These are phyloP conservation scores for Scutellaria minor DNA, from an alignment of 257 asterid genomes.

Conservation along the genomic window DNA sequence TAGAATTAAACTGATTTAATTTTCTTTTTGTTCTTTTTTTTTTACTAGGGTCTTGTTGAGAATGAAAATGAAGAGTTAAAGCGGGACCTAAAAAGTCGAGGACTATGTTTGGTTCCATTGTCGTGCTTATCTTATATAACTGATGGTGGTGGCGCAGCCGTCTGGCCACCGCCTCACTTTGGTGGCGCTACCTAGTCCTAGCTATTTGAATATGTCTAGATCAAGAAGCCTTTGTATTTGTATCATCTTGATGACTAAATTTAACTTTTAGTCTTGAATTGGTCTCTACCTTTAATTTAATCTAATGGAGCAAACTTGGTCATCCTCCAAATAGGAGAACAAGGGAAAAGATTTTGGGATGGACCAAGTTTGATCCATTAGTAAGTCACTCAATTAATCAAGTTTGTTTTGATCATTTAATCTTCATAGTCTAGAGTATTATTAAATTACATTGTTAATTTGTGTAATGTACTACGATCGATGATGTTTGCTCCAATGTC, in stretches of 20 bases:
- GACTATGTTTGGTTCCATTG: conserved; percentile 82
- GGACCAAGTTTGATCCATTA: conserved; percentile 97
- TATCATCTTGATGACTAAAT: conserved; percentile 27
- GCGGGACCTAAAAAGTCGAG: conserved; percentile 72
- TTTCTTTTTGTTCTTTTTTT: too few species aligned
- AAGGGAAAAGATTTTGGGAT: conserved; percentile 36
- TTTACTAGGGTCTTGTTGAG: conserved; percentile 15
- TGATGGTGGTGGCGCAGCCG: conserved; percentile 60
- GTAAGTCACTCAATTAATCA: neutral
- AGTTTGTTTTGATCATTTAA: conserved; percentile 23
- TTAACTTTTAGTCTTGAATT: conserved; percentile 29
- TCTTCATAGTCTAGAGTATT: conserved; percentile 19
- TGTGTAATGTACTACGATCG: conserved; percentile 24
- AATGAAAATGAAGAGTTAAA: conserved; percentile 50
- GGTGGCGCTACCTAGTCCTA: conserved; percentile 51
- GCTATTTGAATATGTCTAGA: neutral
- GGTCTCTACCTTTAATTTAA: conserved; percentile 15
- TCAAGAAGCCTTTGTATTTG: conserved; percentile 2
- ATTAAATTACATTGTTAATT: conserved; percentile 17
- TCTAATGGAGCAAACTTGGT: conserved; percentile 88
- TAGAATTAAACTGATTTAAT: too few species aligned
- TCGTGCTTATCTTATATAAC: conserved; percentile 76
- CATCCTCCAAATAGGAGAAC: conserved; percentile 48
- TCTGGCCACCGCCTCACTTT: conserved; percentile 76
- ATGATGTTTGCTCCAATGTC: too few species aligned